Percentiles rank a stretch among this genome's conserved stretches.
phyloP scores from a whole-genome alignment of 306 rosid species.

The Geum urbanum region DNA sequence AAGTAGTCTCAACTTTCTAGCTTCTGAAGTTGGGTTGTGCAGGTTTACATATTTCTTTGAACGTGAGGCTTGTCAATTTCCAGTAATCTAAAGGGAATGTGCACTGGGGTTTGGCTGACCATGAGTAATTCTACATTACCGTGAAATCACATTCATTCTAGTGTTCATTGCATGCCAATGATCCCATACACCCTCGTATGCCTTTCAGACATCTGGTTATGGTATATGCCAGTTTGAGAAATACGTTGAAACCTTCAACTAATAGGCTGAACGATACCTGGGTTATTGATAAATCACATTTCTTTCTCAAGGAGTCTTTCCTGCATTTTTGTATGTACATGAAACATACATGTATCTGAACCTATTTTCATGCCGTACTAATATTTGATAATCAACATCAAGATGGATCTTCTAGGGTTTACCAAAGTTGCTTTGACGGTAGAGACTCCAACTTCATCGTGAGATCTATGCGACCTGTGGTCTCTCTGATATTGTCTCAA shows the following conservation, averaged over 20 bases:
- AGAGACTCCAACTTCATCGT: too few species aligned
- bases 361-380: neutral
- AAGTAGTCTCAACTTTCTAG: neutral
- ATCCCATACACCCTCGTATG: neutral
- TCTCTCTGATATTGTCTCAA: too few species aligned
- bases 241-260: neutral
- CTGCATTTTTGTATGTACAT: conserved; percentile 5
- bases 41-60: neutral
- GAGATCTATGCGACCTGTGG: too few species aligned
- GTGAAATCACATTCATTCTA: neutral
- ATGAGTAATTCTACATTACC: neutral
- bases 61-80: neutral
- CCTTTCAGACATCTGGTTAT: neutral
- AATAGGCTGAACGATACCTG: neutral
- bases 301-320: neutral
- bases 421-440: too few species aligned
- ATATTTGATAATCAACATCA: neutral
- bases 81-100: neutral
- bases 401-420: too few species aligned
- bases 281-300: neutral
- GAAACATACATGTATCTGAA: neutral
- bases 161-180: neutral
- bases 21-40: neutral
- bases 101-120: neutral
- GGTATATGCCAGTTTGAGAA: neutral